phyloP scores from a whole-genome alignment of 202 grass and related monocot genomes.

The Digitaria exilis region DNA sequence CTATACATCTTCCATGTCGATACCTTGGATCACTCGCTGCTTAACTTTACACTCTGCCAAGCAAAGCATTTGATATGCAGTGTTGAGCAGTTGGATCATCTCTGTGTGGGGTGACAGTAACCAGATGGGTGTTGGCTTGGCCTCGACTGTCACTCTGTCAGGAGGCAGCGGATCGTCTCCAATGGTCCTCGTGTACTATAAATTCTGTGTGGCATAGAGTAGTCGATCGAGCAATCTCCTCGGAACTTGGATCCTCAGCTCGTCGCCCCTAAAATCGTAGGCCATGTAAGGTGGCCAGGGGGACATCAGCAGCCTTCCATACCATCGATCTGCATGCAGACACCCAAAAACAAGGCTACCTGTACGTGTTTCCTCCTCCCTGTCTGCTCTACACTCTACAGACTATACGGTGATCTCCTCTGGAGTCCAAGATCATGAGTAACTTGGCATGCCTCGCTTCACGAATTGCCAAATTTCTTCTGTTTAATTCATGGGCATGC shows the following conservation, averaged over 20 bases:
- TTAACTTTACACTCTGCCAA: constrained; percentile 28
- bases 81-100: too few relatives aligned
- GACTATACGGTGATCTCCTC: not conserved
- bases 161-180: not conserved
- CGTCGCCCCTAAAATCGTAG: constrained; percentile 36
- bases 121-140: constrained; percentile 17
- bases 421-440: not conserved
- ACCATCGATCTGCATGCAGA: constrained; percentile 10
- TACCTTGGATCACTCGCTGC: constrained; percentile 46
- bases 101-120: not conserved
- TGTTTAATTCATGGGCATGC: too few relatives aligned
- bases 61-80: not conserved
- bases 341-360: not conserved
- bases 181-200: not conserved
- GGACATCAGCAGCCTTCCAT: constrained; percentile 22
- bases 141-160: not conserved
- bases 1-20: too few relatives aligned
- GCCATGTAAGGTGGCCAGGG: constrained; percentile 31
- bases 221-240: not conserved
- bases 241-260: constrained; percentile 19
- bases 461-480: too few relatives aligned
- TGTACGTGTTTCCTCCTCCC: constrained; percentile 32
- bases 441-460: too few relatives aligned
- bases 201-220: not conserved
- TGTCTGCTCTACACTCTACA: not conserved